Percentiles rank a stretch among this genome's conserved stretches.
Evolutionary conservation across 257 asterid genomes (phyloP).

Genomic region (Solanum infundibuliforme): DNA sequence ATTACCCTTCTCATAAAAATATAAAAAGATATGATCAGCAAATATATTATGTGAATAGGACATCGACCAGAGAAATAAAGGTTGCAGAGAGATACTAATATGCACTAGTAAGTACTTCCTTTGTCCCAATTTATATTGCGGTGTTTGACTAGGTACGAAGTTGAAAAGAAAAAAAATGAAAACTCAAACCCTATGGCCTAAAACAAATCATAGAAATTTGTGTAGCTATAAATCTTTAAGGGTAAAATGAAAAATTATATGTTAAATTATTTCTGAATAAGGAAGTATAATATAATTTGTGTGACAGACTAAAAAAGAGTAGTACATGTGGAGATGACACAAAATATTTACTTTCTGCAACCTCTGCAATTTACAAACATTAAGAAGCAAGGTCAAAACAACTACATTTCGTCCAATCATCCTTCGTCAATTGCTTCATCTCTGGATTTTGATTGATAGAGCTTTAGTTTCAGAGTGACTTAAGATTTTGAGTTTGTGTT

Average conservation of each 20-base stretch:
- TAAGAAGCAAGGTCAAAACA: neutral
- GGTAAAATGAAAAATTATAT: neutral
- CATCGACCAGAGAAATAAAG: neutral
- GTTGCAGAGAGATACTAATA: neutral
- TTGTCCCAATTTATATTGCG: neutral
- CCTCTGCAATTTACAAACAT: neutral
- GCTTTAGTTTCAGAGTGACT: neutral
- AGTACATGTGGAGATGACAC: neutral
- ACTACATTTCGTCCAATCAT: neutral
- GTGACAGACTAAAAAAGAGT: neutral
- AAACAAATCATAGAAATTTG: neutral
- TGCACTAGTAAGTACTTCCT: neutral
- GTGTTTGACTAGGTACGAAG: neutral
- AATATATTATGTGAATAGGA: neutral
- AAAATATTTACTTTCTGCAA: neutral
- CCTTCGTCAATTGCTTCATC: neutral
- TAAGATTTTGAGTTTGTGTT: neutral
- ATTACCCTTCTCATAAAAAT: neutral
- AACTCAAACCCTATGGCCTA: neutral
- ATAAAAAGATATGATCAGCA: neutral
- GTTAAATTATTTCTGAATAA: neutral
- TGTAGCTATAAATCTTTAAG: neutral
- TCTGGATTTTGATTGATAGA: neutral
- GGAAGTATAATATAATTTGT: neutral
- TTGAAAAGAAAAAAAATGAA: neutral